Conservation (phyloP, 208 protist genomes). For the Crithidia mellificae region DNA sequence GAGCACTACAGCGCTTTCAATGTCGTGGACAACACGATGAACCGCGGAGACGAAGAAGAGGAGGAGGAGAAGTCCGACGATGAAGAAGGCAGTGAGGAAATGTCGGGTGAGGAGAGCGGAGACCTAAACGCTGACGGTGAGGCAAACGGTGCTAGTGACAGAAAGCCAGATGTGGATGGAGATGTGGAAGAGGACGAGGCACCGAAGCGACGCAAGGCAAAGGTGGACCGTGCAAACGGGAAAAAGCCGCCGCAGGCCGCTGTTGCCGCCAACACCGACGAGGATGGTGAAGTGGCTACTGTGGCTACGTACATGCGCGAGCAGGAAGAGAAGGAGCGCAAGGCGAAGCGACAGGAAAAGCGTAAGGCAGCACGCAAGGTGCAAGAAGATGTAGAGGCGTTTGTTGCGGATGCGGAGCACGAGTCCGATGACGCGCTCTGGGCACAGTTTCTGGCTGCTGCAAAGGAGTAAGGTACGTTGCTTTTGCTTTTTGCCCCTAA, state of each 20-base stretch:
- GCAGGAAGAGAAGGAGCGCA: slow-evolving; percentile 52
- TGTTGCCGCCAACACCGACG: slow-evolving; percentile 1
- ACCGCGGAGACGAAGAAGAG: slow-evolving; percentile 36
- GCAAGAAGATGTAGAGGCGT: slow-evolving; percentile 29
- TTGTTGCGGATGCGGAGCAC: slow-evolving; percentile 24
- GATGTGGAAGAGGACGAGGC: slow-evolving; percentile 3
- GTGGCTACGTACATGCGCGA: slow-evolving; percentile 58
- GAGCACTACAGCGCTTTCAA: slow-evolving; percentile 87
- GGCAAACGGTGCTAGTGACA: no score
- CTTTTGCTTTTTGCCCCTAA: not conserved
- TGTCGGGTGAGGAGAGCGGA: slow-evolving; percentile 3
- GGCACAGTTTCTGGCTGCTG: slow-evolving; percentile 37
- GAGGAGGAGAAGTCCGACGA: not conserved
- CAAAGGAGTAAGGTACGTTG: slow-evolving; percentile 27
- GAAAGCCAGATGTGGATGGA: no score
- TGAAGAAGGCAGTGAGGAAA: slow-evolving; percentile 1
- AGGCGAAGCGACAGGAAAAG: slow-evolving; percentile 42
- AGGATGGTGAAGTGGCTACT: slow-evolving; percentile 41
- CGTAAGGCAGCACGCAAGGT: slow-evolving; percentile 27
- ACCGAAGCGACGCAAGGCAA: not conserved
- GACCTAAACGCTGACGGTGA: not conserved
- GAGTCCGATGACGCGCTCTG: slow-evolving; percentile 39
- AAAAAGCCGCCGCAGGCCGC: not conserved
- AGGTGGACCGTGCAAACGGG: not conserved
- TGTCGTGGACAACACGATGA: slow-evolving; percentile 78